Percentiles rank a stretch among this genome's conserved stretches.
These are phyloP conservation scores for Megacollybia platyphylla DNA, from an alignment of 1,284 basidiomycete species.

Conservation along the genomic window DNA sequence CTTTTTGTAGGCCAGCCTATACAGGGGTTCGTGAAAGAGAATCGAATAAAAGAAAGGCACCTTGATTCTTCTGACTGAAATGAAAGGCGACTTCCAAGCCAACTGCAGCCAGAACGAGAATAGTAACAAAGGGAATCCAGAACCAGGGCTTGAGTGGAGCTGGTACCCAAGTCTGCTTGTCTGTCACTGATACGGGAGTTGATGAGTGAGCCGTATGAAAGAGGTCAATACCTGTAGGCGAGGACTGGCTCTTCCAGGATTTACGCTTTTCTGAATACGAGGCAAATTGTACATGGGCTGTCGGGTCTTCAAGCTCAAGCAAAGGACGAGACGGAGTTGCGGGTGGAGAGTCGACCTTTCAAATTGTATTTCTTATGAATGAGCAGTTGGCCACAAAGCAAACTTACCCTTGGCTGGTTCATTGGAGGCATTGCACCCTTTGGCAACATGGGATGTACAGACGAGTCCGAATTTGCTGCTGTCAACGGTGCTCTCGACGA, in stretches of 20 bases:
- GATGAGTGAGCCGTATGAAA: background rate
- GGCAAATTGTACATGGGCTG: constrained; percentile 8
- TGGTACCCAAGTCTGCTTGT: constrained; percentile 23
- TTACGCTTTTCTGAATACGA: constrained; percentile 5
- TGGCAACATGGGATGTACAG: background rate
- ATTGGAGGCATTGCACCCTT: background rate
- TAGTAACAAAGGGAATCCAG: constrained; percentile 26
- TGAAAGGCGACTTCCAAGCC: constrained; percentile 33
- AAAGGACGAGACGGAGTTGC: background rate
- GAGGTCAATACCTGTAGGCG: constrained; percentile 1
- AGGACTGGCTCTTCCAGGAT: background rate
- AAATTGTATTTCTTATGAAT: background rate
- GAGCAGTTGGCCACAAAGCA: background rate
- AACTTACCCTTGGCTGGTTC: background rate
- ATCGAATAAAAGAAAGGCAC: constrained; percentile 13
- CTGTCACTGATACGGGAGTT: constrained; percentile 4
- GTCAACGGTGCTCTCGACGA: background rate
- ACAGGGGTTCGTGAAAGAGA: background rate
- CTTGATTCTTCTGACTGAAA: constrained; percentile 30
- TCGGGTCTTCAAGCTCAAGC: background rate
- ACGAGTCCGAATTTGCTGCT: background rate
- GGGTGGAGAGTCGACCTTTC: background rate
- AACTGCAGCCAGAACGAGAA: constrained; percentile 26
- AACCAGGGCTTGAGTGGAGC: constrained; percentile 32
- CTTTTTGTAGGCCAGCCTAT: constrained; percentile 29